Evolutionary conservation across 352 stramenopile species (phyloP).

Genomic region (Globisporangium abappressorium): DNA sequence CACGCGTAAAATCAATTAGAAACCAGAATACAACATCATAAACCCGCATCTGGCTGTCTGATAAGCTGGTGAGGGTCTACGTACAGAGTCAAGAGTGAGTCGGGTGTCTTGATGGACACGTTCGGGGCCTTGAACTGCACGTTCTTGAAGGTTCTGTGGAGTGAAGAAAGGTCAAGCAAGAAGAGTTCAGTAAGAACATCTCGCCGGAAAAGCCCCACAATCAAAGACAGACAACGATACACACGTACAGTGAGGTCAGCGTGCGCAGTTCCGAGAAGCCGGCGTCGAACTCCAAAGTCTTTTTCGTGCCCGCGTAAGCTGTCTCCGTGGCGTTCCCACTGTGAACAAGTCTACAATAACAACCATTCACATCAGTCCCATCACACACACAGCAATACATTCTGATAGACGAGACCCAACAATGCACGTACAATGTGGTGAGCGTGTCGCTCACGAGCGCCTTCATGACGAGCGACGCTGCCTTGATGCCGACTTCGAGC

Average conservation of each 20-base stretch:
- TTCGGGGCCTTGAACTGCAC: conserved; percentile 20
- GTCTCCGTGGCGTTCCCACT: conserved; percentile 14
- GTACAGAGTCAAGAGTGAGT: conserved; percentile 26
- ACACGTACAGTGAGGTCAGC: conserved; percentile 17
- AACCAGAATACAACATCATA: not conserved
- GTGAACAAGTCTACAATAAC: conserved; percentile 13
- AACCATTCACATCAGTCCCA: not conserved
- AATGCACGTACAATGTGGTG: conserved; percentile 8
- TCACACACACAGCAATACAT: not conserved
- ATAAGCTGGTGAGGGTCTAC: not conserved
- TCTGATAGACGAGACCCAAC: not conserved
- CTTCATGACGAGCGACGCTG: conserved; percentile 12
- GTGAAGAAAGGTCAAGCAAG: not conserved
- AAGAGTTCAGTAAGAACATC: not conserved
- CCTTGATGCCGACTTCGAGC: conserved; percentile 15
- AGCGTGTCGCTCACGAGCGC: conserved; percentile 22
- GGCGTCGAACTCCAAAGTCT: conserved; percentile 14
- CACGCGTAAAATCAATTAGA: no score
- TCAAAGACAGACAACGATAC: not conserved
- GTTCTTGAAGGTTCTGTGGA: conserved; percentile 23
- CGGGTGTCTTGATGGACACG: conserved; percentile 16
- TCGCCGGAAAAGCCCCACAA: not conserved
- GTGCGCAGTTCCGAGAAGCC: conserved; percentile 18
- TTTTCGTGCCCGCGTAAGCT: not conserved
- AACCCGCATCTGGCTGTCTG: not conserved